Evolutionary conservation across 2,329 filamentous ascomycete genomes (phyloP).

Genomic region (Macrophomina phaseolina): DNA sequence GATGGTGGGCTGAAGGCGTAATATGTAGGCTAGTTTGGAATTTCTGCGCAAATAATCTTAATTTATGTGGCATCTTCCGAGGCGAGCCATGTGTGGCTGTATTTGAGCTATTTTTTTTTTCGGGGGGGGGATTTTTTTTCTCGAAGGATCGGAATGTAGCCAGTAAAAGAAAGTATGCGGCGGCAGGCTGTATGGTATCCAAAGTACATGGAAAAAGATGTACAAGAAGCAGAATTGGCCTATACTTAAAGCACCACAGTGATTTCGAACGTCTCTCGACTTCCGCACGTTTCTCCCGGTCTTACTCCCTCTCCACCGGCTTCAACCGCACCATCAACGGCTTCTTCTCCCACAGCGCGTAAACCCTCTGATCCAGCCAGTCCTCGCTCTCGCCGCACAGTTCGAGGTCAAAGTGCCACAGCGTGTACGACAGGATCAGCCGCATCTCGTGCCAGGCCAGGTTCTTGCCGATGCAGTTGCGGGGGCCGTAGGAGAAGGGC

Average conservation of each 20-base stretch:
- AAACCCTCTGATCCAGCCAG: constrained; percentile 41
- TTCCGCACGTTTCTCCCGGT: neutral
- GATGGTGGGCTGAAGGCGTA: constrained; percentile 47
- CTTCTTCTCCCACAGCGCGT: constrained; percentile 43
- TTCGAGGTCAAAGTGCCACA: constrained; percentile 49
- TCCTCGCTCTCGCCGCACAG: constrained; percentile 45
- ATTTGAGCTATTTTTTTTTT: no score
- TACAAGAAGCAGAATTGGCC: neutral
- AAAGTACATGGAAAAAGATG: neutral
- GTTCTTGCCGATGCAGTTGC: constrained; percentile 43
- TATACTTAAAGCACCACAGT: neutral
- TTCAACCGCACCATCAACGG: constrained; percentile 37
- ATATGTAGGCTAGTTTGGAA: neutral
- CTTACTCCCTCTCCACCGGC: constrained; percentile 28
- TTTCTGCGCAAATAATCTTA: no score
- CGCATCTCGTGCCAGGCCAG: constrained; percentile 46
- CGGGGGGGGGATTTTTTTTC: no score
- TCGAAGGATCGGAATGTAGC: no score
- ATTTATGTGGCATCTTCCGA: no score
- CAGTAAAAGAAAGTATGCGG: neutral
- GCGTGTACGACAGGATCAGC: constrained; percentile 46
- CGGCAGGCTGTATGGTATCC: constrained; percentile 3
- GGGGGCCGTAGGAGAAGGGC: constrained; percentile 38
- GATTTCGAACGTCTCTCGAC: neutral
- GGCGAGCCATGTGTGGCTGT: no score